These are phyloP conservation scores for Russula abietina DNA, from an alignment of 768 basidiomycete species.

Conservation along the genomic window DNA sequence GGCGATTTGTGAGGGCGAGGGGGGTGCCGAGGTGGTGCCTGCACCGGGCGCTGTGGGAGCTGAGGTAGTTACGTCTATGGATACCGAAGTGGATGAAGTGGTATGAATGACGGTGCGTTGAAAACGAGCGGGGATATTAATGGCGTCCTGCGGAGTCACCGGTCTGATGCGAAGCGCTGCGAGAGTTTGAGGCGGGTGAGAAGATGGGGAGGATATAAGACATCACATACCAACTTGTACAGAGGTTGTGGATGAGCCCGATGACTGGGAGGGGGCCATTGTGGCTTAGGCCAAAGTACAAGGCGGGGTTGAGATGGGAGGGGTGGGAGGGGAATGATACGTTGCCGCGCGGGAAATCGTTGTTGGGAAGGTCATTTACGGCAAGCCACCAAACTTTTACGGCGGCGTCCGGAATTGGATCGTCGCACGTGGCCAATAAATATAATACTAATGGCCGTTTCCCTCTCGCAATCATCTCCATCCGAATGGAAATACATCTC, in stretches of 20 bases:
- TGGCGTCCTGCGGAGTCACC: constrained; percentile 73
- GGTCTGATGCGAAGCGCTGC: constrained; percentile 88
- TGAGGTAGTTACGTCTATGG: constrained; percentile 68
- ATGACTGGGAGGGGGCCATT: constrained; percentile 73
- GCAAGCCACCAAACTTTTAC: constrained; percentile 7
- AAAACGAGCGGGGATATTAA: constrained; percentile 88
- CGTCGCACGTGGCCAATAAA: background rate
- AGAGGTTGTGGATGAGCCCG: constrained; percentile 64
- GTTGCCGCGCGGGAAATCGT: constrained; percentile 21
- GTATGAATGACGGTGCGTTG: constrained; percentile 85
- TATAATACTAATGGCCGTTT: background rate
- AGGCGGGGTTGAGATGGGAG: constrained; percentile 13
- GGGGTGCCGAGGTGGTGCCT: constrained; percentile 38
- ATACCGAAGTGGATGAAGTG: constrained; percentile 62
- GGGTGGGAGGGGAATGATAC: background rate
- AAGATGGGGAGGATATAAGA: background rate
- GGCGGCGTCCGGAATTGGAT: constrained; percentile 10
- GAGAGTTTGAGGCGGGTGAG: constrained; percentile 24
- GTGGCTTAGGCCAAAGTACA: constrained; percentile 22
- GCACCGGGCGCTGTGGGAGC: constrained; percentile 47
- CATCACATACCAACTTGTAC: constrained; percentile 86
- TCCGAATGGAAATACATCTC: constrained; percentile 77
- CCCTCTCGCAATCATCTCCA: constrained; percentile 30
- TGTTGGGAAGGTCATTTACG: constrained; percentile 8
- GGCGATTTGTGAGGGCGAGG: constrained; percentile 37